Conservation (phyloP, 768 basidiomycete genomes). For the Amanita fuliginea region DNA sequence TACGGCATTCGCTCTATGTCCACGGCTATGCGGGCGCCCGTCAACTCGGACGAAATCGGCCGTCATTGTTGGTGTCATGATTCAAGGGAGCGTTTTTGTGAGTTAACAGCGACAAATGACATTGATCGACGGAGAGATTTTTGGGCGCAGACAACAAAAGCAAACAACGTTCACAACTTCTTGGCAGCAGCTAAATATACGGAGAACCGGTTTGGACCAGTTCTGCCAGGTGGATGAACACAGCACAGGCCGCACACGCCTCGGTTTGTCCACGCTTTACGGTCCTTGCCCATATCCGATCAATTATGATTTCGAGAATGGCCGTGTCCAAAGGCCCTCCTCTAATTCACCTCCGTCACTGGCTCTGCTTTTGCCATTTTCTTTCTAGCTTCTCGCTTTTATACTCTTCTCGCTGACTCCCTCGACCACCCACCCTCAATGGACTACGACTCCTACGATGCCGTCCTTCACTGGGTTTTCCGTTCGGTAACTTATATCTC, state of each 20-base stretch:
- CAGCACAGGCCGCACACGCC: neutral
- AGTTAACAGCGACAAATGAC: no score
- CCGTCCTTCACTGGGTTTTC: constrained; percentile 72
- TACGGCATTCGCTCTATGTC: neutral
- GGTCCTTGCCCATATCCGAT: neutral
- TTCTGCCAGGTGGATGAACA: no score
- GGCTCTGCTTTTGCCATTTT: no score
- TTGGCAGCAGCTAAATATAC: neutral
- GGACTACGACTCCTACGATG: constrained; percentile 77
- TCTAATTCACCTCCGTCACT: constrained; percentile 7
- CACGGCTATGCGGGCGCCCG: neutral
- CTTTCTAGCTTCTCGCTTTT: constrained; percentile 21
- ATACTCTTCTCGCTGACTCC: constrained; percentile 20
- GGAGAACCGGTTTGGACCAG: no score
- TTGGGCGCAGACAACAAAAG: neutral
- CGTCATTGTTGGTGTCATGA: no score
- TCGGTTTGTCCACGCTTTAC: neutral
- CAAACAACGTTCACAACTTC: neutral
- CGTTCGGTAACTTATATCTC: constrained; percentile 34
- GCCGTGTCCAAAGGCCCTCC: constrained; percentile 5
- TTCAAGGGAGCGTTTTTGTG: no score
- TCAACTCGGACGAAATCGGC: no score
- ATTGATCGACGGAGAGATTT: no score
- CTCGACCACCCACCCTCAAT: constrained; percentile 35
- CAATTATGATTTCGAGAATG: neutral